A percentile compares a stretch with the other conserved stretches of the same genome.
These are phyloP conservation scores for Biscutella auriculata DNA, from an alignment of 441 rosid genomes.

Conservation along the genomic window DNA sequence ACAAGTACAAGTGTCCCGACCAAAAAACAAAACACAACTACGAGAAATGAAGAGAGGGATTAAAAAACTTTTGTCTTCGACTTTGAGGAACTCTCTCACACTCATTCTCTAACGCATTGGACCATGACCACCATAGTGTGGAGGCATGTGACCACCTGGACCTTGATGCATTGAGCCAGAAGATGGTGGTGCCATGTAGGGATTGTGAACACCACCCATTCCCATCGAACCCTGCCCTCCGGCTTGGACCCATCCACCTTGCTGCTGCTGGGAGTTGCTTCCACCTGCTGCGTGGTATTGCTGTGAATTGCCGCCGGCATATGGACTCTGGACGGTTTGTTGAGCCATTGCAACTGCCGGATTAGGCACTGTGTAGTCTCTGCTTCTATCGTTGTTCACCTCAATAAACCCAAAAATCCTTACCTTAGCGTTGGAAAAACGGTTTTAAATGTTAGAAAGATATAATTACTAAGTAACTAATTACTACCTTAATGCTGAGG, in stretches of 20 bases:
- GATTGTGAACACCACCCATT: slow-evolving; percentile 25
- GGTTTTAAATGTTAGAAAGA: neutral
- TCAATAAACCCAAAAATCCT: neutral
- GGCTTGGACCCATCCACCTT: slow-evolving; percentile 54
- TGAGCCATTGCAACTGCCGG: slow-evolving; percentile 41
- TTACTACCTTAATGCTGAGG: slow-evolving; percentile 80
- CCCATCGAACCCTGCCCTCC: slow-evolving; percentile 30
- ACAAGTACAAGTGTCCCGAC: slow-evolving; percentile 11
- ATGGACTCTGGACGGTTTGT: slow-evolving; percentile 30
- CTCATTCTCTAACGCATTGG: slow-evolving; percentile 10
- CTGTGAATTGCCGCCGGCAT: slow-evolving; percentile 54
- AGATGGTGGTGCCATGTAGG: slow-evolving; percentile 37
- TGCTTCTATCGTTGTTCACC: slow-evolving; percentile 88
- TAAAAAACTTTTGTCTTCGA: slow-evolving; percentile 3
- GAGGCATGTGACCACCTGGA: slow-evolving; percentile 18
- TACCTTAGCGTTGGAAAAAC: neutral
- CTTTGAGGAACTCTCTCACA: neutral
- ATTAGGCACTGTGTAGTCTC: slow-evolving; percentile 73
- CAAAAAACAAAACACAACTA: neutral
- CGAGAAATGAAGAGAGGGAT: neutral
- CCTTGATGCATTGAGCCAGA: slow-evolving; percentile 30
- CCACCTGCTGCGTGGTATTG: slow-evolving; percentile 37
- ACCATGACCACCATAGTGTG: slow-evolving; percentile 21
- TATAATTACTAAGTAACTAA: too few species aligned
- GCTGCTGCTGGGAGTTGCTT: slow-evolving; percentile 30